Evolutionary conservation across 2,329 filamentous ascomycete genomes (phyloP).

Genomic region (Teratosphaeria viscida): DNA sequence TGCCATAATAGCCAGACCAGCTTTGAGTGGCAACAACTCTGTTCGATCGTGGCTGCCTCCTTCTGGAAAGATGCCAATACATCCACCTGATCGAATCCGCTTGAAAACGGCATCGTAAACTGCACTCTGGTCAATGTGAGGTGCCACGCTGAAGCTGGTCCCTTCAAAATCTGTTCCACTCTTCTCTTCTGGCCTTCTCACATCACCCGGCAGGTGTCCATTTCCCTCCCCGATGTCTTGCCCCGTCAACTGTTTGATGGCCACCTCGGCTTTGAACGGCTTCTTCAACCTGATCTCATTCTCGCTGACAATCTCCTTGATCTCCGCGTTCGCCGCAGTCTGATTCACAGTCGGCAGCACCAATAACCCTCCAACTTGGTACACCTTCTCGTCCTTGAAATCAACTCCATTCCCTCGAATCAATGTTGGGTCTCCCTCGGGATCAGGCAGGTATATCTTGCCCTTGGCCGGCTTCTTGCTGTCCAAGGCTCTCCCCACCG

Average conservation of each 20-base stretch:
- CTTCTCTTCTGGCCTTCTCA: conserved; percentile 40
- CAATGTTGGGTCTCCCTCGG: conserved; percentile 70
- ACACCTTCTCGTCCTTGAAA: conserved; percentile 58
- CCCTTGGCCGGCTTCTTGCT: conserved; percentile 69
- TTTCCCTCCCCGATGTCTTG: conserved; percentile 53
- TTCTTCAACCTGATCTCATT: conserved; percentile 82
- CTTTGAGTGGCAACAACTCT: conserved; percentile 83
- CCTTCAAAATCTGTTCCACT: conserved; percentile 55
- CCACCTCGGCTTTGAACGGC: conserved; percentile 66
- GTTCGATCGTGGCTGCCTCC: conserved; percentile 92
- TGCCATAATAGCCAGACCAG: conserved; percentile 96
- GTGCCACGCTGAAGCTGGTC: conserved; percentile 75
- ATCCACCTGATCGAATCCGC: conserved; percentile 69
- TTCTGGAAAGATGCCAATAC: conserved; percentile 94
- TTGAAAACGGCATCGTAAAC: conserved; percentile 92
- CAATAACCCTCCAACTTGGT: conserved; percentile 69
- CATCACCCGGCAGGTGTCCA: conserved; percentile 41
- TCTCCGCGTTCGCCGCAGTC: conserved; percentile 69
- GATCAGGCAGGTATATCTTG: conserved; percentile 79
- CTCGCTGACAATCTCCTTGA: conserved; percentile 67
- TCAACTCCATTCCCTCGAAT: conserved; percentile 71
- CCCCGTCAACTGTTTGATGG: conserved; percentile 72
- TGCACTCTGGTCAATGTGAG: conserved; percentile 85
- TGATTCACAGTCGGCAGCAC: conserved; percentile 80
- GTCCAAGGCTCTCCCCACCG: conserved; percentile 88